These are phyloP conservation scores for Lecanicillium sp. DNA, from an alignment of 2,329 filamentous ascomycete species.

Conservation along the genomic window DNA sequence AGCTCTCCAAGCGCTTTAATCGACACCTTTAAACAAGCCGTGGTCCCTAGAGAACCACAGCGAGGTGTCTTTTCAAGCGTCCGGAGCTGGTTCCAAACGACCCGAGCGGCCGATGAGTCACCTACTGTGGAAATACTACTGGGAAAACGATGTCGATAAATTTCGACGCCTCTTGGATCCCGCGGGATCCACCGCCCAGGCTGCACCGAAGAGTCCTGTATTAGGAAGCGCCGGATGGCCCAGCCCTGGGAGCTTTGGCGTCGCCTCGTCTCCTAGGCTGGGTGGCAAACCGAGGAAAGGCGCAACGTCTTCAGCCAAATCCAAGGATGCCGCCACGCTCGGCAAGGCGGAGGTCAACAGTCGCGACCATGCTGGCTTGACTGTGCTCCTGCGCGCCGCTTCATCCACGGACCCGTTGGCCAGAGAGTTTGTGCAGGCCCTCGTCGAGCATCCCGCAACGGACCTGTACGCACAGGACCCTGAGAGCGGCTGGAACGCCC, in stretches of 20 bases:
- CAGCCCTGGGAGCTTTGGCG: conserved; percentile 28
- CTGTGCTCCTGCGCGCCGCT: conserved; percentile 75
- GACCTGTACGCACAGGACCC: conserved; percentile 82
- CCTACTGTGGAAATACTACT: conserved; percentile 91
- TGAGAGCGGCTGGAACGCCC: conserved; percentile 92
- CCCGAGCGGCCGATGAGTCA: conserved; percentile 72
- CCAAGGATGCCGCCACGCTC: conserved; percentile 37
- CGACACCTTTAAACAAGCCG: conserved; percentile 84
- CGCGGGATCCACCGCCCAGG: conserved; percentile 51
- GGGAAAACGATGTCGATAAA: conserved; percentile 94
- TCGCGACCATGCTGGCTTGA: conserved; percentile 74
- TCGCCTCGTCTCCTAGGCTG: conserved; percentile 42
- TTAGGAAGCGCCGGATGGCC: conserved; percentile 25
- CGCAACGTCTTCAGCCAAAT: conserved; percentile 35
- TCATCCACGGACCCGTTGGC: conserved; percentile 66
- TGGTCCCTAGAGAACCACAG: conserved; percentile 77
- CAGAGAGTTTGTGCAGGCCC: conserved; percentile 64
- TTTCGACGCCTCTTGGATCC: conserved; percentile 84
- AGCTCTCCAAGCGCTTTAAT: conserved; percentile 26
- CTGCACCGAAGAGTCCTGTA: conserved; percentile 45
- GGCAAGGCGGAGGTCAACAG: conserved; percentile 69
- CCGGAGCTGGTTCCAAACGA: conserved; percentile 23
- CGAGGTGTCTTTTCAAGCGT: conserved; percentile 67
- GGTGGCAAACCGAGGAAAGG: conserved; percentile 43
- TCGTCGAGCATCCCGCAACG: conserved; percentile 74